Conservation (phyloP, 805 yeast genomes). For the Candida gorgasii region DNA sequence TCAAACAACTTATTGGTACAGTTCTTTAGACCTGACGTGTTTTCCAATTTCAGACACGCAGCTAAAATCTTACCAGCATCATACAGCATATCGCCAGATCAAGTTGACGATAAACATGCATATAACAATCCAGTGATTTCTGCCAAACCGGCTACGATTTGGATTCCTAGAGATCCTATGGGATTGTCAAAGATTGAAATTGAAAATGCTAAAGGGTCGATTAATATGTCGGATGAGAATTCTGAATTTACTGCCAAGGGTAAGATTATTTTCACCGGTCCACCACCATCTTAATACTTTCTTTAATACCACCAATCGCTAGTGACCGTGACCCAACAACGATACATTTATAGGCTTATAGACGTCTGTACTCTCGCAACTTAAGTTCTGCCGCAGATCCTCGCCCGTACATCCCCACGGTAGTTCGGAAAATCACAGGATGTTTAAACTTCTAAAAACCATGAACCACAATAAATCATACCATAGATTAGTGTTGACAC, state of each 20-base stretch:
- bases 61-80: slow-evolving; percentile 35
- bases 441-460: not conserved
- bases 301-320: no score
- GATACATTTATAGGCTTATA: no score
- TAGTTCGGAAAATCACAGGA: slow-evolving; percentile 2
- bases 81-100: slow-evolving; percentile 35
- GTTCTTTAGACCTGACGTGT: slow-evolving; percentile 62
- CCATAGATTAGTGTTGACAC: slow-evolving; percentile 3
- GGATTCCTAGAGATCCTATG: slow-evolving; percentile 91
- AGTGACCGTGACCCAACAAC: no score
- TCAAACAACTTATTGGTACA: slow-evolving; percentile 46
- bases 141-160: slow-evolving; percentile 69
- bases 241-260: slow-evolving; percentile 51
- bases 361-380: no score
- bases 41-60: slow-evolving; percentile 44
- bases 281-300: slow-evolving; percentile 23
- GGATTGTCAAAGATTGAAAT: slow-evolving; percentile 72
- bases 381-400: not conserved
- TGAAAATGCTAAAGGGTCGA: slow-evolving; percentile 51
- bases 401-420: not conserved
- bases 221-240: slow-evolving; percentile 67
- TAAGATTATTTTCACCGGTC: slow-evolving; percentile 29
- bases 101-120: slow-evolving; percentile 56
- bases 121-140: slow-evolving; percentile 76
- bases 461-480: not conserved